A percentile compares a stretch with the other conserved stretches of the same genome.
These are phyloP conservation scores for Claviceps sp. DNA, from an alignment of 2,329 filamentous ascomycete genomes.

Conservation along the genomic window DNA sequence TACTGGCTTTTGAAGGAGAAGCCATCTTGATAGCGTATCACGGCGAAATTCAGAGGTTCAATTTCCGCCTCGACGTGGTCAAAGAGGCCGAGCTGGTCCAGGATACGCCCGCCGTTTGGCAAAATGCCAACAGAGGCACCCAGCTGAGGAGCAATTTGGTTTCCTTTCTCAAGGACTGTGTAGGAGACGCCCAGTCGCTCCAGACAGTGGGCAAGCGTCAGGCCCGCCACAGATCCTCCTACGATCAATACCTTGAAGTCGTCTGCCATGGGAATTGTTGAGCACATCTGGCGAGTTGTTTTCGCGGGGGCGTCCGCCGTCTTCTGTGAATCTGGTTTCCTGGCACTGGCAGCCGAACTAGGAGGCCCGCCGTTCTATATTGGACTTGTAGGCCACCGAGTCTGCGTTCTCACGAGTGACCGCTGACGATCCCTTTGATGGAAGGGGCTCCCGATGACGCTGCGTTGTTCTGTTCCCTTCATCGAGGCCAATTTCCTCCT, in stretches of 20 bases:
- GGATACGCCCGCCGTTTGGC: slow-evolving; percentile 28
- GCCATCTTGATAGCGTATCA: slow-evolving; percentile 5
- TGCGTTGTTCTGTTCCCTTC: too few species aligned
- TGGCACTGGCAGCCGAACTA: too few species aligned
- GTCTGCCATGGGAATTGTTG: slow-evolving; percentile 7
- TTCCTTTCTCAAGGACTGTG: slow-evolving; percentile 31
- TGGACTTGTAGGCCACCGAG: too few species aligned
- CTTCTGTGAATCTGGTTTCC: too few species aligned
- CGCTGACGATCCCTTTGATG: too few species aligned
- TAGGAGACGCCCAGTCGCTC: slow-evolving; percentile 32
- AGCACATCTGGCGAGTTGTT: too few species aligned
- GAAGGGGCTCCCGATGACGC: too few species aligned
- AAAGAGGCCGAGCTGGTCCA: slow-evolving; percentile 32
- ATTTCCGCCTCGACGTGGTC: slow-evolving; percentile 8
- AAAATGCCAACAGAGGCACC: slow-evolving; percentile 34
- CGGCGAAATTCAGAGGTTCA: slow-evolving; percentile 5
- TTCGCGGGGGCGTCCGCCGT: too few species aligned
- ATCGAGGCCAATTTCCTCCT: too few species aligned
- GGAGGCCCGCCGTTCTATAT: too few species aligned
- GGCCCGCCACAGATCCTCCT: slow-evolving; percentile 33
- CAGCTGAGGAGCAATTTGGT: slow-evolving; percentile 27
- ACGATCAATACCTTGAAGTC: slow-evolving; percentile 21
- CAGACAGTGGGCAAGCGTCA: slow-evolving; percentile 20
- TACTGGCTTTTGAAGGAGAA: slow-evolving; percentile 7
- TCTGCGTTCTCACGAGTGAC: too few species aligned